These are phyloP conservation scores for Cenchrus americanus DNA, from an alignment of 176 grass and related monocot species.

Conservation along the genomic window DNA sequence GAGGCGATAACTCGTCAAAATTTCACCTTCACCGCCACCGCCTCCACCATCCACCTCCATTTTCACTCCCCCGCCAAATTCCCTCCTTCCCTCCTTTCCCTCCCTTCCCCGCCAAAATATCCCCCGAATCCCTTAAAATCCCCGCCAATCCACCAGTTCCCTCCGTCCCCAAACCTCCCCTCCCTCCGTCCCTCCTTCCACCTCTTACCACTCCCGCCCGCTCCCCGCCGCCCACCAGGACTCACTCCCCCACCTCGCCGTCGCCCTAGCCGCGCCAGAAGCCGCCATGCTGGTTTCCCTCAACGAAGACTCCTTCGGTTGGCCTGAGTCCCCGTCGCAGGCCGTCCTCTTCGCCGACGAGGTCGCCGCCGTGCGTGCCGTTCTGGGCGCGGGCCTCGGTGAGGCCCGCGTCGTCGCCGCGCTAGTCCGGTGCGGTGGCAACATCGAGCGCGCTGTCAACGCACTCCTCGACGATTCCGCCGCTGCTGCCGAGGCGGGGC, in stretches of 20 bases:
- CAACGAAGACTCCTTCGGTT: constrained; percentile 6
- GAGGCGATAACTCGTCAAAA: neutral
- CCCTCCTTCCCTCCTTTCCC: neutral
- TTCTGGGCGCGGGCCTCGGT: constrained; percentile 46
- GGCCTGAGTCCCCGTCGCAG: constrained; percentile 36
- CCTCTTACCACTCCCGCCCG: neutral
- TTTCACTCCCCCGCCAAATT: constrained; percentile 30
- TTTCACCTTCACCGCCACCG: neutral
- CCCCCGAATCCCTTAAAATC: neutral
- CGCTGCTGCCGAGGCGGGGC: neutral
- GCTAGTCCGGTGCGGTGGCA: constrained; percentile 58
- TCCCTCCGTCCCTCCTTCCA: neutral
- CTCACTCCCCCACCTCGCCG: neutral
- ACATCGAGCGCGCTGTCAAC: constrained; percentile 69
- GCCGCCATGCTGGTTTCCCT: constrained; percentile 24
- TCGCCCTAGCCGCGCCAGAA: neutral
- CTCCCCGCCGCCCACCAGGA: neutral
- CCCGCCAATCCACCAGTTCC: constrained; percentile 1
- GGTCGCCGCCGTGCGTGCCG: constrained; percentile 57
- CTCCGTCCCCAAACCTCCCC: constrained; percentile 26
- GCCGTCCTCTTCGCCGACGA: constrained; percentile 61
- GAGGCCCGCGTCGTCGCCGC: constrained; percentile 50
- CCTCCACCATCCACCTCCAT: neutral
- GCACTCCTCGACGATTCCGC: constrained; percentile 53
- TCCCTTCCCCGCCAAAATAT: constrained; percentile 25